These are phyloP conservation scores for Naegleria lovaniensis DNA, from an alignment of 208 protist genomes.

Conservation along the genomic window DNA sequence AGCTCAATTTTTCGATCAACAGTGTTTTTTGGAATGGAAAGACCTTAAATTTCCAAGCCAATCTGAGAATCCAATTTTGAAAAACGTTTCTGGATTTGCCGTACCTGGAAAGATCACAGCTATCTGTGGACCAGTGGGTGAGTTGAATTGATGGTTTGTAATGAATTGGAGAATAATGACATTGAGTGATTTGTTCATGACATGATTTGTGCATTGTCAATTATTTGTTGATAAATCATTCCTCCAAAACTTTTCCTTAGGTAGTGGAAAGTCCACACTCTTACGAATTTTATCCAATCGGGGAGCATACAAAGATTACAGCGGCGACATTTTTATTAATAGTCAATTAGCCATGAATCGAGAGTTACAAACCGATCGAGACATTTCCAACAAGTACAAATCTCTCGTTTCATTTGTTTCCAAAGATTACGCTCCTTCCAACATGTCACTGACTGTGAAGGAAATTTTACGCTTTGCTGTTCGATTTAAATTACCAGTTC, in stretches of 20 bases:
- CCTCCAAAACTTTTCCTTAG: neutral
- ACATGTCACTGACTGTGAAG: neutral
- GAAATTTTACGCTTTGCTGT: neutral
- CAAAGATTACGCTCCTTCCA: neutral
- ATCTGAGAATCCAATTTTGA: neutral
- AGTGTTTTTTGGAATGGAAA: constrained; percentile 1
- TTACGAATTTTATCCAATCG: neutral
- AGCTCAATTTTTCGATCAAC: neutral
- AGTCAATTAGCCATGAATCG: neutral
- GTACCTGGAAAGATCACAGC: neutral
- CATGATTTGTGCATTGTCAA: too few relatives aligned
- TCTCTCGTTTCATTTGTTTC: neutral
- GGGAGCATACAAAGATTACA: neutral
- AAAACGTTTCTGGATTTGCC: neutral
- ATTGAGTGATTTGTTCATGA: too few relatives aligned
- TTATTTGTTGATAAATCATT: neutral
- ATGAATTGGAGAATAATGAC: too few relatives aligned
- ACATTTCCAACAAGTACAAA: neutral
- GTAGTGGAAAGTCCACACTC: neutral
- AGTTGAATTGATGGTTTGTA: too few relatives aligned
- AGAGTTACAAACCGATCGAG: neutral
- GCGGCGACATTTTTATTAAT: neutral
- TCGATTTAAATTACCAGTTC: neutral
- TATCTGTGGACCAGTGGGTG: neutral
- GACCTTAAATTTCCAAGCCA: neutral